Percentiles rank a stretch among this genome's conserved stretches.
phyloP scores from a whole-genome alignment of 108 stramenopile species.

The Mediolabrus comicus region DNA sequence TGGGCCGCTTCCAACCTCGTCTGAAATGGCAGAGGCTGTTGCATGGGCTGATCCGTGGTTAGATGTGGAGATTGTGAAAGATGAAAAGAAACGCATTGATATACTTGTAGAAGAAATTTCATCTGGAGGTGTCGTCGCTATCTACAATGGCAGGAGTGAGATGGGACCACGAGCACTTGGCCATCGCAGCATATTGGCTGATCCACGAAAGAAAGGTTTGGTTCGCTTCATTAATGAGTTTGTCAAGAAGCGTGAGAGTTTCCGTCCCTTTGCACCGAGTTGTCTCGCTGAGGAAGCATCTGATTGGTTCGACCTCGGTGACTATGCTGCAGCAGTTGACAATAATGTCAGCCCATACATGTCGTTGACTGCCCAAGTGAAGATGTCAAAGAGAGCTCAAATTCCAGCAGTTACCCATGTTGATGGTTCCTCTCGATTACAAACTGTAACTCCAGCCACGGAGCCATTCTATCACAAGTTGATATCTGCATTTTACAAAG shows the following conservation, averaged over 20 bases:
- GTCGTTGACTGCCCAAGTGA: slow-evolving; percentile 86
- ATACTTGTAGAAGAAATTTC: slow-evolving; percentile 71
- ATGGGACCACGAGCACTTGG: slow-evolving; percentile 94
- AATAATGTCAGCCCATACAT: slow-evolving; percentile 83
- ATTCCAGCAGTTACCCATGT: slow-evolving; percentile 96
- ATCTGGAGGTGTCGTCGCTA: slow-evolving; percentile 82
- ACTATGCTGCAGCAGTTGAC: slow-evolving; percentile 5
- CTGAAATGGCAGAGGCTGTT: slow-evolving; percentile 75
- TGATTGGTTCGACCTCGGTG: slow-evolving; percentile 80
- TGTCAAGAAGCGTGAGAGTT: slow-evolving; percentile 90
- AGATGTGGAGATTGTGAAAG: slow-evolving; percentile 56
- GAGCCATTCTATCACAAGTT: slow-evolving; percentile 85
- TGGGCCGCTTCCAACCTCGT: slow-evolving; percentile 54
- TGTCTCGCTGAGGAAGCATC: slow-evolving; percentile 85
- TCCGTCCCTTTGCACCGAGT: slow-evolving; percentile 94
- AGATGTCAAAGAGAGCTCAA: slow-evolving; percentile 46
- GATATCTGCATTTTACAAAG: slow-evolving; percentile 76
- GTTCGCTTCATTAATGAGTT: slow-evolving; percentile 86
- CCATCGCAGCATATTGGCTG: slow-evolving; percentile 91
- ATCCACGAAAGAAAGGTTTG: slow-evolving; percentile 81
- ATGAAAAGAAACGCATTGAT: slow-evolving; percentile 57
- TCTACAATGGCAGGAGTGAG: slow-evolving; percentile 88
- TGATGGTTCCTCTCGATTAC: slow-evolving; percentile 92
- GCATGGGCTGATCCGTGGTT: slow-evolving; percentile 74
- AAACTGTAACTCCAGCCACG: slow-evolving; percentile 83